A percentile compares a stretch with the other conserved stretches of the same genome.
Conservation (phyloP, 1,284 basidiomycete species). For the Porogramme epimiltina region DNA sequence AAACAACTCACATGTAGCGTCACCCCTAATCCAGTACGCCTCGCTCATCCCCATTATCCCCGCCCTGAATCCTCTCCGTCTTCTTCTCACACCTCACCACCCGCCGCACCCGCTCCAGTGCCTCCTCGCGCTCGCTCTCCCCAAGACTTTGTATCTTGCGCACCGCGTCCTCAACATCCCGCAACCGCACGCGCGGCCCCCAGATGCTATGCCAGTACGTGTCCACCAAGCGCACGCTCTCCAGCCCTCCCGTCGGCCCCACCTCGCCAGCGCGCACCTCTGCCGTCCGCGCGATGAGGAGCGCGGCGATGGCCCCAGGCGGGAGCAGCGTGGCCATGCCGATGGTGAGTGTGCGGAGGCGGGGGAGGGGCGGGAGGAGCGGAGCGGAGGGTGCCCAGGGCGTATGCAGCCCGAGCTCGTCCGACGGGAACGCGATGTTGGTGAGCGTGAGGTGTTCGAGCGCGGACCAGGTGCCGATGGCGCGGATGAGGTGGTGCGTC, state of each 20-base stretch:
- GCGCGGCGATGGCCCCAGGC: conserved; percentile 39
- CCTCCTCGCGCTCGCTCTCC: conserved; percentile 15
- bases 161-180: conserved; percentile 43
- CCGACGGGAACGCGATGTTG: conserved; percentile 41
- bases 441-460: conserved; percentile 49
- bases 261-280: no score
- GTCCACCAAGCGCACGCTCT: conserved; percentile 49
- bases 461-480: conserved; percentile 44
- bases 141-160: conserved; percentile 4
- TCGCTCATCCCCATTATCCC: conserved; percentile 47
- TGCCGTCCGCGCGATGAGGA: conserved; percentile 26
- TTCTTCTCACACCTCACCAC: conserved; percentile 51
- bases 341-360: conserved; percentile 44
- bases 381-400: conserved; percentile 24
- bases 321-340: conserved; percentile 51
- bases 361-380: conserved; percentile 39
- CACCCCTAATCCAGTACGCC: conserved; percentile 32
- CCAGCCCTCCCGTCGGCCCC: no score
- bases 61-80: conserved; percentile 56
- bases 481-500: conserved; percentile 44
- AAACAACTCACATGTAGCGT: no score
- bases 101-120: conserved; percentile 36
- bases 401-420: conserved; percentile 21
- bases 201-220: conserved; percentile 58
- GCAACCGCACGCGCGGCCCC: conserved; percentile 45